Percentiles rank a stretch among this genome's conserved stretches.
phyloP scores from a whole-genome alignment of 495 filamentous ascomycete genomes.

The Lepidopterella palustris region DNA sequence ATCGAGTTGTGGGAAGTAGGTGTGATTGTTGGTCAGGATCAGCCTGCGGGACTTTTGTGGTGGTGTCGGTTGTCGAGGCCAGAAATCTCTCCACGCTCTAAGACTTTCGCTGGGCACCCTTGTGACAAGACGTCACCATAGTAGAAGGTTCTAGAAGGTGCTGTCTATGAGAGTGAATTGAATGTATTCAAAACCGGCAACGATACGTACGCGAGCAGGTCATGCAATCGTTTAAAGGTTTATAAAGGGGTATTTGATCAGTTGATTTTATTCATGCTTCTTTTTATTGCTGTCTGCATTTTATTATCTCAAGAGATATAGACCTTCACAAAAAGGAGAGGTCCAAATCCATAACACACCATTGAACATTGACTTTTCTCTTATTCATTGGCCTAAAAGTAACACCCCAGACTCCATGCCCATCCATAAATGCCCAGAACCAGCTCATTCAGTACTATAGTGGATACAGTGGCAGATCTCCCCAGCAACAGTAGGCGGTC shows the following conservation, averaged over 20 bases:
- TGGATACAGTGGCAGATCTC: neutral
- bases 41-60: constrained; percentile 1
- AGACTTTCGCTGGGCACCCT: neutral
- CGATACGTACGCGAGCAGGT: no score
- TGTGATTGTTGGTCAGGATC: neutral
- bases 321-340: no score
- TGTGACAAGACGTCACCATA: neutral
- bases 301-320: no score
- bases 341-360: no score
- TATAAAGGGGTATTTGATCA: no score
- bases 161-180: no score
- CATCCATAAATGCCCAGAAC: neutral
- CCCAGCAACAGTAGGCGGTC: no score
- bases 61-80: neutral
- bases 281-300: no score
- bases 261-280: no score
- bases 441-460: neutral
- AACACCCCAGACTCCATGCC: constrained; percentile 1
- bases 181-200: no score
- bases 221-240: no score
- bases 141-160: constrained; percentile 1
- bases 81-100: neutral
- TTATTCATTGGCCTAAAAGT: neutral
- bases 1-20: neutral
- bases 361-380: neutral